Base-by-base conservation (phyloP, 2,329 filamentous ascomycete species). In the Ophiostoma quercus region DNA sequence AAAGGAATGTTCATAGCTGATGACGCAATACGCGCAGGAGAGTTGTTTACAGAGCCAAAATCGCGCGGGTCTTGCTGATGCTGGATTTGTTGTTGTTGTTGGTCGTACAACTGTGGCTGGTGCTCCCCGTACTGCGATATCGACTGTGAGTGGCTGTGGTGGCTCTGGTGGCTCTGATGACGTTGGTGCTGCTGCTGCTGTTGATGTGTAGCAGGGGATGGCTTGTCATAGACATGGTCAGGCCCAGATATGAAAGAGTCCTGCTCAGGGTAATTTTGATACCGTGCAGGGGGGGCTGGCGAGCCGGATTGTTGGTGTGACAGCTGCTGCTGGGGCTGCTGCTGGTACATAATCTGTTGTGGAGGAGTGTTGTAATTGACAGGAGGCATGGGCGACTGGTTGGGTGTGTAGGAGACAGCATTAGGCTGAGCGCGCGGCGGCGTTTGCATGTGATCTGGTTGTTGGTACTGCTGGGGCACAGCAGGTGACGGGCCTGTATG, bases 161-260 rank as follows among this genome's bases (percentile, higher is more conserved):
- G 70, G 57, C 66, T 70, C 39, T 39, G 62, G 11, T 65, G 62
- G 12, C 34, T 19, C 2, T 65, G 62, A 34, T 68, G 70, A 2
- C 34, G 62, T 7, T 32, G 57, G 9, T 62, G 22, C 22, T 62
- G 57, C 22, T 62, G 69, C 11, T 69, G 67, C 43, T 72, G 67
- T 6, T 68, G 68, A 39, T 72, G 66, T 14, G 65, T n/a, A n/a
- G 29, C 65, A 11, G 78, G 78, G 11, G 80, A 78, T 3, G 80
- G 80, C 69, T 76, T 79, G 74, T 87, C 85, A 73, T 88, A 86
- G 12, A 82, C 75, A 67, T 79, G 78, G 74, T 87, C 72, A 22
- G 66, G 22, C 14, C 67, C 68, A 43, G 41, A 16, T 2, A 25
- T 34, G 34, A 68, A 71, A 1, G 68, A 39, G 57, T 70, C 69